Percentiles rank a stretch among this genome's conserved stretches.
phyloP scores from a whole-genome alignment of 805 yeast genomes.

The Tetrapisispora fleetii region DNA sequence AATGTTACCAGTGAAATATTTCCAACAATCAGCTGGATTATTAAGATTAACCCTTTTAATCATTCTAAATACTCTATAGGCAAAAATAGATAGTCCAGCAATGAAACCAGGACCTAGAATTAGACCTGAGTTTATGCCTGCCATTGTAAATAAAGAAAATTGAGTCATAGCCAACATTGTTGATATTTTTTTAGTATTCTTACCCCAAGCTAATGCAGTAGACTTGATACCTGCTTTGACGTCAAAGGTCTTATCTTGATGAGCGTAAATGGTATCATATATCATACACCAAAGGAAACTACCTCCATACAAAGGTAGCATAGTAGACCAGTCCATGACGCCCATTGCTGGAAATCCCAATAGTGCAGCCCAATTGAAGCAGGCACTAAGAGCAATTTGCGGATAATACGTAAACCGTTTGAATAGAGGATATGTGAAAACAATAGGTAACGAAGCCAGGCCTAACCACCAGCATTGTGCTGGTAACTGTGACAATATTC shows the following conservation, averaged over 20 bases:
- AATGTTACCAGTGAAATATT: slow-evolving; percentile 66
- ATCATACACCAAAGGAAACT: slow-evolving; percentile 89
- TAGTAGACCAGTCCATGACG: slow-evolving; percentile 63
- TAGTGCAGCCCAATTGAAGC: slow-evolving; percentile 91
- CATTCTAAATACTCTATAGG: slow-evolving; percentile 58
- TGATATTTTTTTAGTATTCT: slow-evolving; percentile 59
- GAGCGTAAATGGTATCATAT: slow-evolving; percentile 95
- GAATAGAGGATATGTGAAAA: slow-evolving; percentile 83
- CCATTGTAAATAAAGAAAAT: slow-evolving; percentile 47
- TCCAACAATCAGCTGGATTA: slow-evolving; percentile 75
- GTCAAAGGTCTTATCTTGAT: slow-evolving; percentile 89
- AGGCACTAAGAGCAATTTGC: slow-evolving; percentile 67
- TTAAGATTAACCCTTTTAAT: slow-evolving; percentile 69
- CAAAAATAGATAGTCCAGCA: slow-evolving; percentile 55
- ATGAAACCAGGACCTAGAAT: slow-evolving; percentile 78
- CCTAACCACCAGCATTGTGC: slow-evolving; percentile 74
- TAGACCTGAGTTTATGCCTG: slow-evolving; percentile 61
- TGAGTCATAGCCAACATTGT: slow-evolving; percentile 59
- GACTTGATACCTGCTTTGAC: slow-evolving; percentile 85
- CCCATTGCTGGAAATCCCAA: slow-evolving; percentile 96
- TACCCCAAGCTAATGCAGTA: slow-evolving; percentile 93
- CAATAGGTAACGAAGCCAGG: slow-evolving; percentile 67
- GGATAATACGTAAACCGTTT: slow-evolving; percentile 95
- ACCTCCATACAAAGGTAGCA: slow-evolving; percentile 67
- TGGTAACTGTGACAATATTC: slow-evolving; percentile 64